These are phyloP conservation scores for Physcomitrellopsis africana DNA, from an alignment of 225 moss, liverwort and hornwort genomes.

Conservation along the genomic window DNA sequence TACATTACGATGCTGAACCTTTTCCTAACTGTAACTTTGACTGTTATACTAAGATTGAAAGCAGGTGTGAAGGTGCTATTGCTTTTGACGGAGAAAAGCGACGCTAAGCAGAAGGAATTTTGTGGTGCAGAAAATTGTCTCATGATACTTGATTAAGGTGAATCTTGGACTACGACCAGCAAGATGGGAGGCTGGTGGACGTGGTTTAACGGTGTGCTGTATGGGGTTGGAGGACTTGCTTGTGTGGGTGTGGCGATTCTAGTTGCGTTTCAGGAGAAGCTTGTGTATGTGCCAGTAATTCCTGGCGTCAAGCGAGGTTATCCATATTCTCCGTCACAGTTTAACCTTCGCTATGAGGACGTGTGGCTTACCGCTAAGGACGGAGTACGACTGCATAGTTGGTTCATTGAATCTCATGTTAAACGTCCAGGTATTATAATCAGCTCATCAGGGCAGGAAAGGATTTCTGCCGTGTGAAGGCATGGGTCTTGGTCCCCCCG, in stretches of 20 bases:
- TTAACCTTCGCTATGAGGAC: constrained; percentile 80
- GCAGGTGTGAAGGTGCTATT: background rate
- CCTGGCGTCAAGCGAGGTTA: constrained; percentile 92
- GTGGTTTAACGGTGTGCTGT: constrained; percentile 82
- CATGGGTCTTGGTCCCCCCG: constrained; percentile 6
- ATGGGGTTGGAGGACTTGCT: constrained; percentile 75
- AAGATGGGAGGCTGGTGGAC: constrained; percentile 67
- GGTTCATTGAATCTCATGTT: constrained; percentile 74
- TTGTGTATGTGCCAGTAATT: constrained; percentile 88
- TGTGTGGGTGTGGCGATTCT: constrained; percentile 82
- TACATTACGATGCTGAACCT: background rate
- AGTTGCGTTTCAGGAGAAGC: constrained; percentile 92
- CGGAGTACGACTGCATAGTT: constrained; percentile 84
- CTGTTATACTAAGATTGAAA: constrained; percentile 1
- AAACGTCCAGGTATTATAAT: constrained; percentile 48
- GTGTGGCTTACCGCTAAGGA: constrained; percentile 80
- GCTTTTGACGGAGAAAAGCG: background rate
- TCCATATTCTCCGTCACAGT: constrained; percentile 70
- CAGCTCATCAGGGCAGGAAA: background rate
- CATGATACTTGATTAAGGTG: constrained; percentile 19
- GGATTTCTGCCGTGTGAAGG: background rate
- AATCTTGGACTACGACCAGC: constrained; percentile 18
- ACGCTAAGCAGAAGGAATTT: background rate
- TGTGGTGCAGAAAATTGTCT: constrained; percentile 35
- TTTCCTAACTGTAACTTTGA: background rate